Evolutionary conservation across 2,329 filamentous ascomycete species (phyloP).

Genomic region (Microsporum ferrugineum): DNA sequence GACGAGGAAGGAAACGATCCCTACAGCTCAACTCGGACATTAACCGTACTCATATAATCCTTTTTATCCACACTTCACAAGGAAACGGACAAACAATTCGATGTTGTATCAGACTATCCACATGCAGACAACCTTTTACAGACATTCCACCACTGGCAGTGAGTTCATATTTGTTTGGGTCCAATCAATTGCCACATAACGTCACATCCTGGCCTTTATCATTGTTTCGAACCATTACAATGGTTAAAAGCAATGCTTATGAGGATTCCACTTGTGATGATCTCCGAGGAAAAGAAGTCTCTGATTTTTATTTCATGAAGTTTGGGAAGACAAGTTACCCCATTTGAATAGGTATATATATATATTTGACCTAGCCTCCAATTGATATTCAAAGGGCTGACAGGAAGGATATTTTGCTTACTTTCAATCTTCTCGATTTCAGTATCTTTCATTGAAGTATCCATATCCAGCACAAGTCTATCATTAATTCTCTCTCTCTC

Average conservation of each 20-base stretch:
- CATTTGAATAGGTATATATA: neutral
- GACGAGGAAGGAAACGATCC: neutral
- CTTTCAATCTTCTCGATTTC: neutral
- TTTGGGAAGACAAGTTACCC: neutral
- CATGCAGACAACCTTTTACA: neutral
- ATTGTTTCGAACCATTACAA: neutral
- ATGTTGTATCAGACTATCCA: neutral
- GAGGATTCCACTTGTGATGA: neutral
- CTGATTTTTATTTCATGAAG: neutral
- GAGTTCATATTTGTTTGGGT: neutral
- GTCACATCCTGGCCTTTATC: neutral
- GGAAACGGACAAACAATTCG: neutral
- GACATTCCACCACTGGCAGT: neutral
- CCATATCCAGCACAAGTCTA: neutral
- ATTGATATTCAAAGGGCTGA: neutral
- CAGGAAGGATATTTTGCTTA: neutral
- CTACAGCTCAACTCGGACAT: constrained; percentile 2
- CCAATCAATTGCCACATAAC: constrained; percentile 1
- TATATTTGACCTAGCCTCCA: neutral
- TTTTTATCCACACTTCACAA: neutral
- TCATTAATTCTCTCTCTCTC: neutral
- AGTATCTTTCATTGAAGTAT: neutral
- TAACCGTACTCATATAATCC: neutral
- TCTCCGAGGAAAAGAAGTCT: constrained; percentile 1
- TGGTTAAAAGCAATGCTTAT: neutral